Base-by-base conservation (phyloP, 257 asterid genomes). In the Solanum piurae region DNA sequence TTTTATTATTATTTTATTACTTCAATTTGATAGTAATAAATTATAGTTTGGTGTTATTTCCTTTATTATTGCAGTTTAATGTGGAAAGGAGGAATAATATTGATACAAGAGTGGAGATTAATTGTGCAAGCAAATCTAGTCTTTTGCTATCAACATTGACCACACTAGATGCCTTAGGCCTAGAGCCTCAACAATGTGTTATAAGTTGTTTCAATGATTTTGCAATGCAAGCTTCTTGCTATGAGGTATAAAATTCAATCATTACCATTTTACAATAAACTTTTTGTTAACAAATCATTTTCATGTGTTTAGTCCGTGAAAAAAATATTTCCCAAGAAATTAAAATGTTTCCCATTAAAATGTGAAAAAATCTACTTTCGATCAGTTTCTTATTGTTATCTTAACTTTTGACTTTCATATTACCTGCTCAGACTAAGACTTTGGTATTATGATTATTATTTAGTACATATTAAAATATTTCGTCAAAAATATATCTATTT, bases 181-280 rank as follows among this genome's bases (percentile, higher is more conserved):
- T 94, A 0, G 97, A 95, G 83, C 91, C 93, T 84, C 89, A 95
- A 6, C 98, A 95, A 6, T 94, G 97, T 86, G 97, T 94, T 62
- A 89, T 94, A 38, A 95, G 98, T 88, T 94, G 98, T 88, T 95
- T 95, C 40, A 92, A 89, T 88, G 98, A 94, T 79, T 94, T 95
- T 83, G 46, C 93, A 52, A 86, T 94, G 68, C 95, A 95, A 76
- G 98, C 98, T 88, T 93, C 98, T 83, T 95, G 95, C 90, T 91
- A 88, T 2, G 82, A 83, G 94, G 94, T 86, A 86, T 85, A 68
- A 7, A 58, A 83, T 34, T 58, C 0, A 33, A 29, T 49, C 75
- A 1, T 29, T 23, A 12, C 4, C 29, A 0, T 62, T 23, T 23
- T 9, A 62, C 3, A 62, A 58, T 0, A 58, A 6, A 46, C 3